A percentile compares a stretch with the other conserved stretches of the same genome.
Evolutionary conservation across 306 rosid genomes (phyloP).

Genomic region (Acacia crassicarpa): DNA sequence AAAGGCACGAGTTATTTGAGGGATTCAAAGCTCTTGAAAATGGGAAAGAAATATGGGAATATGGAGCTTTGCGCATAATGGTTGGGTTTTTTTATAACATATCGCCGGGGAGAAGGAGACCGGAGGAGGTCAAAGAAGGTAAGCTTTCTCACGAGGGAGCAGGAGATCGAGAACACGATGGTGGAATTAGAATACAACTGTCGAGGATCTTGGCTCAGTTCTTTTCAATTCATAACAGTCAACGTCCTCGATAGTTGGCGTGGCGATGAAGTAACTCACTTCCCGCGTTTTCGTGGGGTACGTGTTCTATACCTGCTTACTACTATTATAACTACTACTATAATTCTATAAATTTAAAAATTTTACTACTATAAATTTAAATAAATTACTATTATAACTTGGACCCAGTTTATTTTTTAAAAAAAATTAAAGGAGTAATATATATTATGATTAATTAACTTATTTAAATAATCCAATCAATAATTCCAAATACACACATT

Average conservation of each 20-base stretch:
- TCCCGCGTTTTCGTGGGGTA: background rate
- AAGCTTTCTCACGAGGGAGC: background rate
- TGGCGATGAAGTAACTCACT: background rate
- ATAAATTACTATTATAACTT: no score
- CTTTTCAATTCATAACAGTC: background rate
- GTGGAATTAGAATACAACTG: background rate
- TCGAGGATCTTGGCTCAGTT: background rate
- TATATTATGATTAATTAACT: no score
- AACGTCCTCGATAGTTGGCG: background rate
- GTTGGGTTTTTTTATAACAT: background rate
- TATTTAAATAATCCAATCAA: no score
- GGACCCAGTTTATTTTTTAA: no score
- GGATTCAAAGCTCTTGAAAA: slow-evolving; percentile 47
- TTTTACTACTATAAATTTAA: no score
- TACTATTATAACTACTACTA: no score
- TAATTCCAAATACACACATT: no score
- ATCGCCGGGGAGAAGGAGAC: background rate
- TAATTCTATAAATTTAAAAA: no score
- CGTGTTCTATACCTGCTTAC: background rate
- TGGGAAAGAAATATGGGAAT: background rate
- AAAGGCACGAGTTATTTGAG: slow-evolving; percentile 58
- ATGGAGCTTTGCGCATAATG: background rate
- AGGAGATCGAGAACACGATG: background rate
- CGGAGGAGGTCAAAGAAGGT: background rate
- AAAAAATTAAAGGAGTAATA: no score